These are phyloP conservation scores for Carex parvula DNA, from an alignment of 176 grass and related monocot genomes.

Conservation along the genomic window DNA sequence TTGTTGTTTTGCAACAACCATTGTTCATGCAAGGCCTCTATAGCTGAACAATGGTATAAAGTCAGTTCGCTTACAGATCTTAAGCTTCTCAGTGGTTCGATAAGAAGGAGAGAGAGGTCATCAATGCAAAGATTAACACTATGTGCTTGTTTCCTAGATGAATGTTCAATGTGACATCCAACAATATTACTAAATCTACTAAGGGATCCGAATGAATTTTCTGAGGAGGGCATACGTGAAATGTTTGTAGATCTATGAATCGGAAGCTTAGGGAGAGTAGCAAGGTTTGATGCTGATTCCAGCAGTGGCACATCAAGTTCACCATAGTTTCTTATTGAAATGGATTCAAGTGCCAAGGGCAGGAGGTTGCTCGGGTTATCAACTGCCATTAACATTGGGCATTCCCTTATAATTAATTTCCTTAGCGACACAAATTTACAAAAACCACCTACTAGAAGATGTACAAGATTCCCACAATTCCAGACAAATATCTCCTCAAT, in stretches of 20 bases:
- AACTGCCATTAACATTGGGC: conserved; percentile 18
- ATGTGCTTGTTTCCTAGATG: not conserved
- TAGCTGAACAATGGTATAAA: no score
- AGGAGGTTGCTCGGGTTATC: not conserved
- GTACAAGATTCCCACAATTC: conserved; percentile 18
- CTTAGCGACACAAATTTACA: not conserved
- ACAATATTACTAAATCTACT: not conserved
- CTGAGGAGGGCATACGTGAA: conserved; percentile 18
- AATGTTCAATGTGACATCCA: not conserved
- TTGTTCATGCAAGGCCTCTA: no score
- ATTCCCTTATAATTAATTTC: not conserved
- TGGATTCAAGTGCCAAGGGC: not conserved
- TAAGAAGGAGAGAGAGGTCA: no score
- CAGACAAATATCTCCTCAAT: conserved; percentile 16
- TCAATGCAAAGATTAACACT: not conserved
- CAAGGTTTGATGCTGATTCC: conserved; percentile 18
- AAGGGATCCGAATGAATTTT: conserved; percentile 17
- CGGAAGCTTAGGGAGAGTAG: conserved; percentile 8
- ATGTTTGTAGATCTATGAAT: not conserved
- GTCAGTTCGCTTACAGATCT: no score
- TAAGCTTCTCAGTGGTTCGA: no score
- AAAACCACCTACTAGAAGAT: not conserved
- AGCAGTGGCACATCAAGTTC: conserved; percentile 20
- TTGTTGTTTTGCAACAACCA: not conserved
- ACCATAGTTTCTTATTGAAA: not conserved